Evolutionary conservation across 2,329 filamentous ascomycete genomes (phyloP), one percentile per base, ranked within the genome.

Genomic region (Cercospora canescens): DNA sequence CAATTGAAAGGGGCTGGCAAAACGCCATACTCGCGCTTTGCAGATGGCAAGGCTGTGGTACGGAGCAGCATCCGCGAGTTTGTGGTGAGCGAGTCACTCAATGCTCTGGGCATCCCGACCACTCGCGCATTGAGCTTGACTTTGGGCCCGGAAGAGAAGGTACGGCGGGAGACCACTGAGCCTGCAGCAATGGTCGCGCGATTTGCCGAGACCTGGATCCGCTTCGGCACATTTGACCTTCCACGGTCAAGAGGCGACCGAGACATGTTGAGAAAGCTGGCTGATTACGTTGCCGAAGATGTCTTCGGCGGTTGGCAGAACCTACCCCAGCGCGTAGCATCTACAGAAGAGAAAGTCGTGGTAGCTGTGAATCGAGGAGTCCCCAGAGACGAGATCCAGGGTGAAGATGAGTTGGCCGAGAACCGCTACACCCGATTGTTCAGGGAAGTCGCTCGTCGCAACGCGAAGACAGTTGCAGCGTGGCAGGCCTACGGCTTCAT

Each of bases 401-500:
- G 92, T 2, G 60, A 67, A 5, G 79, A 85, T 2, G 88, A 88
- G 2, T 80, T 86, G 4, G 87, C 90, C 65, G 91, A 97, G 76
- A 99, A 99, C 76, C 87, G 94, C 34, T 99, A 95, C 77, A 85
- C 91, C 0, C 86, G 94, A 16, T 82, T 99, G 1, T 99, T 96
- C 78, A 89, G 95, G 37, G 93, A 96, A 74, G 89, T 99, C 63
- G 89, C 89, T 4, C 88, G 93, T 48, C 87, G 92, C 34, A 99
- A 97, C 76, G 95, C 95, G 1, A 84, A 86, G 65, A 96, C 91
- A 0, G 94, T 98, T 1, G 95, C 95, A 11, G 87, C 90, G 71
- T 98, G 95, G 94, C 96, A 99, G 81, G 93, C 93, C 0, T 98
- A 98, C 75, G 95, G 93, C n/a, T 99, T 99, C 81, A 98, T 96